These are phyloP conservation scores for Alternaria dauci DNA, from an alignment of 2,329 filamentous ascomycete genomes.

Conservation along the genomic window DNA sequence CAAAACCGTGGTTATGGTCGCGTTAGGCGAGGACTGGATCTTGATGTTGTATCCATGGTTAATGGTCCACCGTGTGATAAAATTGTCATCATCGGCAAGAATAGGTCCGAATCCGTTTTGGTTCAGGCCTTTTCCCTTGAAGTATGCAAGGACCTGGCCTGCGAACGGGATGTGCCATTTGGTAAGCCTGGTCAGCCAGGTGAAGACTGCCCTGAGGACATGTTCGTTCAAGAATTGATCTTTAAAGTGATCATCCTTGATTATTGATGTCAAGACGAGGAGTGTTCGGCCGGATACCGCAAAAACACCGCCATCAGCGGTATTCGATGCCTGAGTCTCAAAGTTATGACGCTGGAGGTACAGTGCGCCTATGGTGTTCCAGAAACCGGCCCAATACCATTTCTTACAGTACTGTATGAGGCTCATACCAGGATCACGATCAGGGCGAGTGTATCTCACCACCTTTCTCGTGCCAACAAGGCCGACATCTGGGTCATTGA, in stretches of 20 bases:
- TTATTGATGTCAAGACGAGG: slow-evolving; percentile 34
- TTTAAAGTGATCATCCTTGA: slow-evolving; percentile 31
- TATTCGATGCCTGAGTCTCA: slow-evolving; percentile 41
- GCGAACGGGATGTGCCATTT: not conserved
- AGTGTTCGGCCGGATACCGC: slow-evolving; percentile 44
- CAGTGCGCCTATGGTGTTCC: slow-evolving; percentile 32
- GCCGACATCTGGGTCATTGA: slow-evolving; percentile 26
- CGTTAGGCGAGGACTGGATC: slow-evolving; percentile 61
- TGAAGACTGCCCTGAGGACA: not conserved
- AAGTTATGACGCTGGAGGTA: slow-evolving; percentile 49
- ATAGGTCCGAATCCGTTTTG: slow-evolving; percentile 27
- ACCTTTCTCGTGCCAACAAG: slow-evolving; percentile 37
- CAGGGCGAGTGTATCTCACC: slow-evolving; percentile 23
- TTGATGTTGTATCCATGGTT: slow-evolving; percentile 58
- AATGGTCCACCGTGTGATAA: slow-evolving; percentile 62
- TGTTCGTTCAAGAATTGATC: slow-evolving; percentile 32
- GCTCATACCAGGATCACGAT: not conserved
- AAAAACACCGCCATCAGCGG: slow-evolving; percentile 46
- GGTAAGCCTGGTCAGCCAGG: not conserved
- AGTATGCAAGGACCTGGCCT: not conserved
- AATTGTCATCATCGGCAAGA: slow-evolving; percentile 51
- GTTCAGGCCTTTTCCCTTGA: not conserved
- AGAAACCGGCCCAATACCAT: slow-evolving; percentile 26
- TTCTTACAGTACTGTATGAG: slow-evolving; percentile 8
- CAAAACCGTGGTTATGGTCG: slow-evolving; percentile 60